Base-by-base conservation (phyloP, 768 basidiomycete genomes). In the Panaeolus papilionaceus region DNA sequence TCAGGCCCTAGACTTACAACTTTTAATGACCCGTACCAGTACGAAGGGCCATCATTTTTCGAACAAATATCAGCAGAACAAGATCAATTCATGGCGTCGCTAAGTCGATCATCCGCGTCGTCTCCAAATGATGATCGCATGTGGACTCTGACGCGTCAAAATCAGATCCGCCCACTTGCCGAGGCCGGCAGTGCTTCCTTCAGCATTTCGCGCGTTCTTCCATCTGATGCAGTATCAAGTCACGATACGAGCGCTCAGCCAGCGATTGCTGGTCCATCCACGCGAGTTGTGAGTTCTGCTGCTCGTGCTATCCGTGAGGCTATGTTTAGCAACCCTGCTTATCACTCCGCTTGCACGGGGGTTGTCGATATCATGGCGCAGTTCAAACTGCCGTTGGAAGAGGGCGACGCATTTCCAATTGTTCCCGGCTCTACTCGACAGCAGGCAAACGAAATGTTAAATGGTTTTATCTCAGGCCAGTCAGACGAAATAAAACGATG, bases 361-460 rank as follows among this genome's bases (percentile, higher is more conserved):
- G 10, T 58, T 7, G 54, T 58, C 28, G 54, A 58, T n/a, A 58
- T 58, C 26, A 58, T 58, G 54, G 54, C 54, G 11, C 54, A 58
- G 54, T 58, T 58, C 54, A 58, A 33, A 37, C 11, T 58, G 14
- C 54, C 54, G 0, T n/a, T 58, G 28, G 54, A 33, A 58, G 54
- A 5, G 14, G 54, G n/a, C 33, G 54, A 33, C 54, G 8, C 26
- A 16, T 9, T 33, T n/a, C 54, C 54, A 33, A 16, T 16, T 28
- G 33, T 58, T 5, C 33, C 54, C 16, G 54, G 14, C 20, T 58
- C 54, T 12, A 33, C 12, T 58, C 54, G 54, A 28, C 16, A 8
- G 8, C 54, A 33, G 20, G 54, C 16, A 4, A 14, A 7, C 28
- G 28, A 28, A 12, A 28, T 28, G 54, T 16, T 58, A 16, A n/a